Conservation (phyloP, 2,329 filamentous ascomycete species). For the Fusarium lateritium region DNA sequence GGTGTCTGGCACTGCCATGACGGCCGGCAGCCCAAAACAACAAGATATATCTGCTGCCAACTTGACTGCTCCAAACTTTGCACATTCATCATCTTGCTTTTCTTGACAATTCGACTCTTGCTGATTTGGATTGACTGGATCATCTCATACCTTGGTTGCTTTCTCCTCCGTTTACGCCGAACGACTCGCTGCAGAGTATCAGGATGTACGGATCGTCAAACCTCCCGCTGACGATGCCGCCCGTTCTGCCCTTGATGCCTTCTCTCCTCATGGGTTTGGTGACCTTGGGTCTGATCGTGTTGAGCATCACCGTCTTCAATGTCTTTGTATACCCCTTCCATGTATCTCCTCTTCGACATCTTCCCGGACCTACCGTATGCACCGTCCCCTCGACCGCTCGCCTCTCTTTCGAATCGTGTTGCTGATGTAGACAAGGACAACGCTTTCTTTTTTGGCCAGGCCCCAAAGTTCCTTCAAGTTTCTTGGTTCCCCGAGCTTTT, state of each 20-base stretch:
- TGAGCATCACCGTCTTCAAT: constrained; percentile 22
- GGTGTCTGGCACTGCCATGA: constrained; percentile 23
- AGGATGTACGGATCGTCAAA: constrained; percentile 2
- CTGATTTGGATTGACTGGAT: neutral
- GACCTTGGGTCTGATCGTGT: constrained; percentile 3
- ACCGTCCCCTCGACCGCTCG: neutral
- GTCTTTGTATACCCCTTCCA: constrained; percentile 60
- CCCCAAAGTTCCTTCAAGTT: constrained; percentile 50
- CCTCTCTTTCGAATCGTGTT: neutral
- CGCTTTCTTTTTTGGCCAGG: constrained; percentile 59
- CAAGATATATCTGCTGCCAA: constrained; percentile 2
- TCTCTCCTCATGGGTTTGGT: constrained; percentile 2
- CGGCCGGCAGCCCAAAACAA: constrained; percentile 1
- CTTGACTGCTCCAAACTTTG: neutral
- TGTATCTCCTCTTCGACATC: constrained; percentile 60
- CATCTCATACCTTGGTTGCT: constrained; percentile 1
- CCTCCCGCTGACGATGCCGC: constrained; percentile 6
- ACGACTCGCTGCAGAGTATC: constrained; percentile 3
- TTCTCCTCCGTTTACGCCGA: neutral
- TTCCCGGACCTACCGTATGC: constrained; percentile 61
- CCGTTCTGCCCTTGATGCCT: neutral
- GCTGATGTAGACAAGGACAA: constrained; percentile 52
- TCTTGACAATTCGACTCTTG: neutral
- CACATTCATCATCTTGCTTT: neutral
- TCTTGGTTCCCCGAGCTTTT: constrained; percentile 51